These are phyloP conservation scores for Gossypium davidsonii DNA, from an alignment of 441 rosid species.

Conservation along the genomic window DNA sequence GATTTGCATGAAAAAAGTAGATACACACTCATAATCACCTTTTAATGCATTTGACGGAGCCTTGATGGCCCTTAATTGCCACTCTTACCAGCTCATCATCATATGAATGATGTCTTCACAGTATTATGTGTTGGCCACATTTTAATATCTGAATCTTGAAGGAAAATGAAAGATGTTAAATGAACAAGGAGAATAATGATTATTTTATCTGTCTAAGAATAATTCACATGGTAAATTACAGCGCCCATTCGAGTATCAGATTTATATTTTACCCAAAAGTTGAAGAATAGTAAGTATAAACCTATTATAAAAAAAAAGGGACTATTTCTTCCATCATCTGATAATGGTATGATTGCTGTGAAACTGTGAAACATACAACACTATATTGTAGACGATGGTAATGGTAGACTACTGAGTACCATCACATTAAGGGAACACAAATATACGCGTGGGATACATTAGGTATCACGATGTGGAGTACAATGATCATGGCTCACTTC, in stretches of 20 bases:
- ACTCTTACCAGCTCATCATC: slow-evolving; percentile 3
- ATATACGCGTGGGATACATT: background rate
- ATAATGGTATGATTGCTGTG: background rate
- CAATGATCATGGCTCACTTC: background rate
- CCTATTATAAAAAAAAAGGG: too few relatives aligned
- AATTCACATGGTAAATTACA: background rate
- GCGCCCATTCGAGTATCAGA: background rate
- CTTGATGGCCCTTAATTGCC: slow-evolving; percentile 5
- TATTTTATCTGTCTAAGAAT: background rate
- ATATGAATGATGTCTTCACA: slow-evolving; percentile 4
- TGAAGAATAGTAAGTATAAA: background rate
- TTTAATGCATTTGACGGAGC: slow-evolving; percentile 3
- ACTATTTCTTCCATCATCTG: background rate
- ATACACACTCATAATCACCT: background rate
- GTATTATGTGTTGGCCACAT: background rate
- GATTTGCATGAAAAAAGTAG: too few relatives aligned
- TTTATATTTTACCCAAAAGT: slow-evolving; percentile 5
- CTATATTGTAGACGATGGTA: background rate
- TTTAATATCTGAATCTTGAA: too few relatives aligned
- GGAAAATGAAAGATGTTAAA: too few relatives aligned
- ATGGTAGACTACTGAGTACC: background rate
- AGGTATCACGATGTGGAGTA: background rate
- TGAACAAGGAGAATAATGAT: slow-evolving; percentile 1
- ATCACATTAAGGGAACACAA: background rate
- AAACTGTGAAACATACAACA: background rate